Base-by-base conservation (phyloP, 768 basidiomycete genomes). In the Termitomyces sp. region DNA sequence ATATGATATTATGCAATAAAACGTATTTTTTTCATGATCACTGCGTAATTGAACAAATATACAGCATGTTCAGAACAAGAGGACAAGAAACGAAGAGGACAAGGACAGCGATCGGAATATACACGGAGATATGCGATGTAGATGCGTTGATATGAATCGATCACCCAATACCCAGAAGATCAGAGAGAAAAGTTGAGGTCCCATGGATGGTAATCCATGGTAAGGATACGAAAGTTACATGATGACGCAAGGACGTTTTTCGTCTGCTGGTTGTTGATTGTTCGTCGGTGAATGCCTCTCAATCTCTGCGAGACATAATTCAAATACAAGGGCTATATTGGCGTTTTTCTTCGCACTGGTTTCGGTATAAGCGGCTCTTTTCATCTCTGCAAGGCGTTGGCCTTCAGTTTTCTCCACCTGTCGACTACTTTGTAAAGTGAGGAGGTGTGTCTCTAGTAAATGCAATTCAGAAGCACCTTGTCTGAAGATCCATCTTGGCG, bases 261-360 rank as follows among this genome's bases (percentile, higher is more conserved):
- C 51, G 20, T 54, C 45, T 24, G 76, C 72, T 33, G 77, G 77
- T 60, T 78, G 79, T 33, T 75, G 65, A 67, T 75, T 75, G 57
- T 67, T 74, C 55, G 34, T 29, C 18, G 77, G 77, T 51, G 78
- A 77, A 56, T 78, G 79, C 67, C 87, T 90, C 73, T 92, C 89
- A 63, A 92, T 90, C 67, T 92, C 89, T 20, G 73, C 82, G 28
- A 92, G 80, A 71, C 88, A 90, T 47, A 90, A 74, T 66, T 92
- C 87, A 61, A 92, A 92, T n/a, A 90, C 90, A 64, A 85, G 81
- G 65, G 74, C 87, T 66, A 95, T 85, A 71, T 94, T 93, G 69
- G 82, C 69, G 65, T 94, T 88, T 60, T 80, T 79, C 77, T 90
- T 88, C 41, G 93, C 90, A 64, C 88, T 91, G 5, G 91, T 90